Conservation (phyloP, 805 yeast species). For the Scheffersomyces stipitis region DNA sequence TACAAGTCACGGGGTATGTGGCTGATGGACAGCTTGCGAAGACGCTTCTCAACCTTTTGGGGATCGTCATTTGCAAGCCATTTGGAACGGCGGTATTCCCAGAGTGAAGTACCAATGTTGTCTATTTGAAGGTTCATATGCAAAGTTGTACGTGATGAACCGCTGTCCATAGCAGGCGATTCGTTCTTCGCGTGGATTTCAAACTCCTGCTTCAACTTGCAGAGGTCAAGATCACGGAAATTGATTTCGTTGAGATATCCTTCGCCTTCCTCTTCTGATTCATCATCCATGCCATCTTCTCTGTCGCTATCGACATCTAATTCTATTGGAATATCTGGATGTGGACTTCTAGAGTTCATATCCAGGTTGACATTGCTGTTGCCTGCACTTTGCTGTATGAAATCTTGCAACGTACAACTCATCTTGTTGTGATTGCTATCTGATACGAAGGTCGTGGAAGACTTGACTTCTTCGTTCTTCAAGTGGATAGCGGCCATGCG, state of each 20-base stretch:
- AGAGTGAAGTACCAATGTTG: slow-evolving; percentile 55
- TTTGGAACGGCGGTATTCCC: slow-evolving; percentile 66
- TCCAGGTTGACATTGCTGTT: background rate
- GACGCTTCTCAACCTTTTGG: slow-evolving; percentile 15
- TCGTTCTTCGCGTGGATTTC: slow-evolving; percentile 22
- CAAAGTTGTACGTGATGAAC: slow-evolving; percentile 6
- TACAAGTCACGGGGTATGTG: slow-evolving; percentile 51
- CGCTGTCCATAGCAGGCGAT: slow-evolving; percentile 1
- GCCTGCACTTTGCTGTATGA: slow-evolving; percentile 20
- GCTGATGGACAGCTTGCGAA: slow-evolving; percentile 20
- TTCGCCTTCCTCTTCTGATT: slow-evolving; percentile 11
- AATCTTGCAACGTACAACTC: slow-evolving; percentile 16
- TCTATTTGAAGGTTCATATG: slow-evolving; percentile 1
- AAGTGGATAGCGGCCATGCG: slow-evolving; percentile 26
- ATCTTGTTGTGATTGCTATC: slow-evolving; percentile 3
- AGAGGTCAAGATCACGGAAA: slow-evolving; percentile 26
- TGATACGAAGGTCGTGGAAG: slow-evolving; percentile 11
- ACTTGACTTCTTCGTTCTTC: slow-evolving; percentile 9
- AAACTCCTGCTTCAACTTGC: slow-evolving; percentile 27
- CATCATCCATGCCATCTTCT: slow-evolving; percentile 12
- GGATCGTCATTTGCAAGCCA: slow-evolving; percentile 55
- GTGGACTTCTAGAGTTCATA: slow-evolving; percentile 8
- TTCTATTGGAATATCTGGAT: slow-evolving; percentile 7
- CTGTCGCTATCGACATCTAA: slow-evolving; percentile 9
- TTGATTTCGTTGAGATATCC: slow-evolving; percentile 5